Percentiles rank a stretch among this genome's conserved stretches.
Evolutionary conservation across 2,329 filamentous ascomycete genomes (phyloP).

Genomic region (Aspergillus fijiensis): DNA sequence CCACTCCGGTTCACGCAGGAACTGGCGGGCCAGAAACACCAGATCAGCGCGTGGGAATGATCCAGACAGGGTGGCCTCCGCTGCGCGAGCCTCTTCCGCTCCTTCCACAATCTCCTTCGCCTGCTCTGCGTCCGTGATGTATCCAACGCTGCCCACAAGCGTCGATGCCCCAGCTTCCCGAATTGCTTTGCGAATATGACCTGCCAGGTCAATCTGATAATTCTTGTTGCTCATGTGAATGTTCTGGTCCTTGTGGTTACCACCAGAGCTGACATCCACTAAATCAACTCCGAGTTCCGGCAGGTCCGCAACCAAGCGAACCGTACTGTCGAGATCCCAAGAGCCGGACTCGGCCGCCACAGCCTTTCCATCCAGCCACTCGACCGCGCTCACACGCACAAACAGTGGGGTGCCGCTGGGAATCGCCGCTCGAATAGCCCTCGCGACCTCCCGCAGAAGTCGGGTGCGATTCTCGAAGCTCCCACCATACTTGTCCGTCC

Average conservation of each 20-base stretch:
- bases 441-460: slow-evolving; percentile 64
- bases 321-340: slow-evolving; percentile 44
- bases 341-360: slow-evolving; percentile 25
- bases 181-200: slow-evolving; percentile 44
- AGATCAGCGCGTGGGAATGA: slow-evolving; percentile 45
- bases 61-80: slow-evolving; percentile 28
- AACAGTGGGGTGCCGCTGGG: slow-evolving; percentile 69
- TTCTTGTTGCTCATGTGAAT: slow-evolving; percentile 46
- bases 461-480: slow-evolving; percentile 63
- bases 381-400: slow-evolving; percentile 67
- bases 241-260: slow-evolving; percentile 46
- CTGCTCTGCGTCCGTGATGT: slow-evolving; percentile 55
- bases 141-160: slow-evolving; percentile 53
- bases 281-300: slow-evolving; percentile 46
- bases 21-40: slow-evolving; percentile 54
- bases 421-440: slow-evolving; percentile 59
- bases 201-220: slow-evolving; percentile 53
- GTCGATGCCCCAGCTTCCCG: slow-evolving; percentile 39
- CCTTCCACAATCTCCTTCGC: slow-evolving; percentile 49
- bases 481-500: slow-evolving; percentile 57
- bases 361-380: slow-evolving; percentile 63
- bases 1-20: slow-evolving; percentile 57
- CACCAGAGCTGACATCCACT: slow-evolving; percentile 48
- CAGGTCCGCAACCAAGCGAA: slow-evolving; percentile 42
- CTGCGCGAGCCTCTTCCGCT: slow-evolving; percentile 28